These are phyloP conservation scores for Neopestalotiopsis clavispora DNA, from an alignment of 2,329 filamentous ascomycete genomes.

Conservation along the genomic window DNA sequence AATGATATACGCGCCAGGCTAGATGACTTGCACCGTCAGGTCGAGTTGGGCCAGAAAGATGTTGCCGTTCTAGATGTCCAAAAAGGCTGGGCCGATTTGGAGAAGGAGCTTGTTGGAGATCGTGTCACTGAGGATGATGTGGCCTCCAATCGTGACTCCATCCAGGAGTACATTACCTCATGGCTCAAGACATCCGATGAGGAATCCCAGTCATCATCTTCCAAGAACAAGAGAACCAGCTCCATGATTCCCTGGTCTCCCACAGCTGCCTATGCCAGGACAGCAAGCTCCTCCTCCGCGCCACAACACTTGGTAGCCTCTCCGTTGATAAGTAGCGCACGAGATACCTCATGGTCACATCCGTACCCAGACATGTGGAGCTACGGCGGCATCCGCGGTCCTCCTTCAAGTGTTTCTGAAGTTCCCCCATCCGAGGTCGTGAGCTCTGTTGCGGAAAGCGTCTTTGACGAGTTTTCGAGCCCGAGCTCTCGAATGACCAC, in stretches of 20 bases:
- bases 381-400: not conserved
- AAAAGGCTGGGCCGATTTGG: not conserved
- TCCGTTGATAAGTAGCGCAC: not conserved
- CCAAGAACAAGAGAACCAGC: conserved; percentile 7
- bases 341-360: not conserved
- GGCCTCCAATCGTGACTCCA: conserved; percentile 7
- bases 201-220: not conserved
- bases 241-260: conserved; percentile 9
- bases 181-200: conserved; percentile 8
- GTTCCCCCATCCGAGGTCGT: not conserved
- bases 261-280: not conserved
- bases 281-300: not conserved
- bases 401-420: not conserved
- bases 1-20: conserved; percentile 9
- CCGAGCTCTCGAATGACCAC: not conserved
- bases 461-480: not conserved
- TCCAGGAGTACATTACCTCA: conserved; percentile 9
- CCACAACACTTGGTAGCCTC: not conserved
- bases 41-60: conserved; percentile 11
- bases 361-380: not conserved
- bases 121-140: conserved; percentile 9
- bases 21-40: conserved; percentile 7
- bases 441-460: not conserved
- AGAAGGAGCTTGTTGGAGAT: conserved; percentile 11
- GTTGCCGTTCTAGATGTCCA: conserved; percentile 5